Evolutionary conservation across 345 rosid species (phyloP), one percentile per base, ranked within the genome.

Genomic region (Eucalyptus sp.): DNA sequence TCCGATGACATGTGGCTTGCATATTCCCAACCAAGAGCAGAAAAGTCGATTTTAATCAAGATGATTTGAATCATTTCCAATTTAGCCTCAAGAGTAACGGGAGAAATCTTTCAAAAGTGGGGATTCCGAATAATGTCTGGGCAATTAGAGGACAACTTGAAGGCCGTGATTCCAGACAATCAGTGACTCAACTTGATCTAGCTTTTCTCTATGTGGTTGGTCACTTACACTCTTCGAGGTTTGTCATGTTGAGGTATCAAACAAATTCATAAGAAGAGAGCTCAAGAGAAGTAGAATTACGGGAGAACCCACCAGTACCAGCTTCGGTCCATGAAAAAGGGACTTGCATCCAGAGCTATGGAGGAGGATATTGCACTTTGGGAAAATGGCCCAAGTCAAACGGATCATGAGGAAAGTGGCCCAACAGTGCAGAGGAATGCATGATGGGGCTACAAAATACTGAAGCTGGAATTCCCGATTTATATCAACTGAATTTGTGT

Each of bases 401-500:
- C 2, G n/a, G 7, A 60, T 60, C 66, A 25, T 0, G 66, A 60
- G 14, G 66, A 60, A 60, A 60, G 66, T 60, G 31, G 66, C 0
- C 54, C 54, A 51, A 51, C 20, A 51, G 3, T 50, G 52, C 8
- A 50, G 3, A 50, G 8, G 20, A 51, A 3, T 51, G 54, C 20
- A 51, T 51, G 54, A 51, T 16, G 54, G 54, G 20, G 54, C 44
- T 16, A 25, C 24, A 16, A 33, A 17, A n/a, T n/a, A 64, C 7
- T 15, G 8, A 51, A 51, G 54, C 4, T 51, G 8, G 8, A 51
- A 51, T 51, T 51, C 54, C 54, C 1, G 1, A 2, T 51, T 51
- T 16, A 51, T 51, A 51, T 51, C 54, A 0, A 51, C 4, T 51
- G 4, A 51, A 51, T 51, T 2, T 51, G 54, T 2, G 0, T 18